Evolutionary conservation across 305 asterid species (phyloP).

Genomic region (Vinca major): DNA sequence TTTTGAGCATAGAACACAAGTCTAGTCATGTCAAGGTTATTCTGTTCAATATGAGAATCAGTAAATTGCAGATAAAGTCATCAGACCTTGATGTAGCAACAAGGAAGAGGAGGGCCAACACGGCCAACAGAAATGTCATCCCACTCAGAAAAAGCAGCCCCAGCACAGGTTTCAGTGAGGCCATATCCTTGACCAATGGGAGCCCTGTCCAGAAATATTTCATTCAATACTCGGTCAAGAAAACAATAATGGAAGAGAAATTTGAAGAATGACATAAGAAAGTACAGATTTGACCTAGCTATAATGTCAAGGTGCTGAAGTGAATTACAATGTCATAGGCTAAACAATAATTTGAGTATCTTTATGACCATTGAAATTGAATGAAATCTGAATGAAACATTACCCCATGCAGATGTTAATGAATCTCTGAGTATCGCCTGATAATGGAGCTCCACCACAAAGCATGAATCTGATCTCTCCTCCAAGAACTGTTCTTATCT

Average conservation of each 20-base stretch:
- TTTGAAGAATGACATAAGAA: background rate
- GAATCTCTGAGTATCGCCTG: conserved; percentile 83
- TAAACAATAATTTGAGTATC: background rate
- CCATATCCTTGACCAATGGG: conserved; percentile 95
- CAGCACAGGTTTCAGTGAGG: conserved; percentile 84
- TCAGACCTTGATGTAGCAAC: conserved; percentile 73
- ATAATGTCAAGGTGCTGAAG: background rate
- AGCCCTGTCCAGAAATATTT: conserved; percentile 34
- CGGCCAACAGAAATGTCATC: conserved; percentile 82
- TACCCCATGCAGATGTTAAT: conserved; percentile 92
- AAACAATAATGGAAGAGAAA: background rate
- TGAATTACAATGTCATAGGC: background rate
- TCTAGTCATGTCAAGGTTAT: background rate
- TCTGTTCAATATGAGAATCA: conserved; percentile 1
- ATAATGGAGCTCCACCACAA: conserved; percentile 92
- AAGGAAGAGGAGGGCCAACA: conserved; percentile 93
- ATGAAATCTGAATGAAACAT: conserved; percentile 14
- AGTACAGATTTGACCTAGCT: background rate
- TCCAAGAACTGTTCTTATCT: conserved; percentile 66
- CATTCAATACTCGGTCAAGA: background rate
- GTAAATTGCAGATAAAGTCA: background rate
- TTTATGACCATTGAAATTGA: conserved; percentile 1
- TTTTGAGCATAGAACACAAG: background rate
- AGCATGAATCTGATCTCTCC: conserved; percentile 83
- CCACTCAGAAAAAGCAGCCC: conserved; percentile 76